Conservation (phyloP, 768 basidiomycete species). For the Tulasnella sp. region DNA sequence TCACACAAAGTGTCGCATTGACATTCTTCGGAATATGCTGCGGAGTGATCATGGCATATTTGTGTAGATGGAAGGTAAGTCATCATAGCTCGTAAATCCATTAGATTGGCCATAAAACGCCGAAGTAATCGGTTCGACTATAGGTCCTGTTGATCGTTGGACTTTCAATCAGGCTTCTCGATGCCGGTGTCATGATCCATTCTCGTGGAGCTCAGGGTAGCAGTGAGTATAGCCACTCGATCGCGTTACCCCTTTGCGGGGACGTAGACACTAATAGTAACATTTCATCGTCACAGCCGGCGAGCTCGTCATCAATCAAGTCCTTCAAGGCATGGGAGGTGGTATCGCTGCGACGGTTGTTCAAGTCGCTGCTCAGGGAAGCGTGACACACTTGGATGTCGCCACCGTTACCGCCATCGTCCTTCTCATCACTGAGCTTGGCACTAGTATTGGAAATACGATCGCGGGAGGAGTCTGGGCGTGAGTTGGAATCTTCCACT, state of each 20-base stretch:
- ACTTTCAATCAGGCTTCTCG: slow-evolving; percentile 49
- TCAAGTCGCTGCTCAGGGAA: slow-evolving; percentile 55
- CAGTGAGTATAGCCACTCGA: background rate
- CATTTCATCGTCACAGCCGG: slow-evolving; percentile 21
- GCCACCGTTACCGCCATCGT: slow-evolving; percentile 59
- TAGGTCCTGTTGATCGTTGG: slow-evolving; percentile 43
- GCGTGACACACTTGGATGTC: slow-evolving; percentile 53
- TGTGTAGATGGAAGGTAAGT: slow-evolving; percentile 46
- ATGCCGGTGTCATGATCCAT: slow-evolving; percentile 59
- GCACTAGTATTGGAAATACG: slow-evolving; percentile 54
- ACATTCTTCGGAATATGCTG: slow-evolving; percentile 55
- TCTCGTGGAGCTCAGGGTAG: slow-evolving; percentile 48
- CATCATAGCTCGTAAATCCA: slow-evolving; percentile 1
- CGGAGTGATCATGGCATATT: slow-evolving; percentile 44
- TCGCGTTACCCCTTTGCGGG: background rate
- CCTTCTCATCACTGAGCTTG: slow-evolving; percentile 58
- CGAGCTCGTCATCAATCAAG: slow-evolving; percentile 51
- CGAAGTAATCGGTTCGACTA: too few species aligned
- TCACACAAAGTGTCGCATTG: slow-evolving; percentile 47
- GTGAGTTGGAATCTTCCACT: slow-evolving; percentile 1
- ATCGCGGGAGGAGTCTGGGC: slow-evolving; percentile 32
- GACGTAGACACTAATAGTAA: slow-evolving; percentile 26
- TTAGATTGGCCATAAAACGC: too few species aligned
- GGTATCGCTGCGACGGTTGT: slow-evolving; percentile 50
- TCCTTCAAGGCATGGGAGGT: slow-evolving; percentile 66